These are phyloP conservation scores for Phytophthora sojae DNA, from an alignment of 352 stramenopile genomes.

Conservation along the genomic window DNA sequence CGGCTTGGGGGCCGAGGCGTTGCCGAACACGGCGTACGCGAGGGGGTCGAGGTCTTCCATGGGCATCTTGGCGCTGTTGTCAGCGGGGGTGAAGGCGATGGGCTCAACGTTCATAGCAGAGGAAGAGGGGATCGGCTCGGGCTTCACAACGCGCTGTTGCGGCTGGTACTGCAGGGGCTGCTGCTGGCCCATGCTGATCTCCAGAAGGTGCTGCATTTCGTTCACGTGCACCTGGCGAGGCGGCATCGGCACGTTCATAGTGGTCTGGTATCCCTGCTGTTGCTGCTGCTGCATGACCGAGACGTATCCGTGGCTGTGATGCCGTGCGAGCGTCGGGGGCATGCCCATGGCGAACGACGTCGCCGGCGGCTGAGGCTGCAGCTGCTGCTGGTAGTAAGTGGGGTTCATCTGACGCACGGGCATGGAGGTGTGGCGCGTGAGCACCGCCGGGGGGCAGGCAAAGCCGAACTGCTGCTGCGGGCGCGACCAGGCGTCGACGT, in stretches of 20 bases:
- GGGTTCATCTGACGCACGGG: conserved; percentile 50
- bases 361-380: conserved; percentile 24
- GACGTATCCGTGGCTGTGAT: conserved; percentile 75
- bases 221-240: conserved; percentile 51
- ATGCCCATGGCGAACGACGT: conserved; percentile 41
- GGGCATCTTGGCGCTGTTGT: conserved; percentile 42
- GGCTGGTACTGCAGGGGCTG: conserved; percentile 49
- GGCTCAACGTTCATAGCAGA: conserved; percentile 64
- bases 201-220: conserved; percentile 63
- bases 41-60: conserved; percentile 73
- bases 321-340: conserved; percentile 57
- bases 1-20: conserved; percentile 17
- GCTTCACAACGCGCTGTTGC: conserved; percentile 36
- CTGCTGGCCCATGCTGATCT: conserved; percentile 72
- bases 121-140: conserved; percentile 31
- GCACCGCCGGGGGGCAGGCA: conserved; percentile 53
- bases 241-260: conserved; percentile 47
- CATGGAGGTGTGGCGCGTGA: conserved; percentile 78
- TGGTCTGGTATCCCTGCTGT: conserved; percentile 39
- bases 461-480: conserved; percentile 47
- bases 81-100: conserved; percentile 58
- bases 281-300: conserved; percentile 60
- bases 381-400: conserved; percentile 28
- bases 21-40: conserved; percentile 66
- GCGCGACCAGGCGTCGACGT: conserved; percentile 66